Evolutionary conservation across 2,329 filamentous ascomycete genomes (phyloP), one percentile per base, ranked within the genome.

Genomic region (Penicillium sp.): DNA sequence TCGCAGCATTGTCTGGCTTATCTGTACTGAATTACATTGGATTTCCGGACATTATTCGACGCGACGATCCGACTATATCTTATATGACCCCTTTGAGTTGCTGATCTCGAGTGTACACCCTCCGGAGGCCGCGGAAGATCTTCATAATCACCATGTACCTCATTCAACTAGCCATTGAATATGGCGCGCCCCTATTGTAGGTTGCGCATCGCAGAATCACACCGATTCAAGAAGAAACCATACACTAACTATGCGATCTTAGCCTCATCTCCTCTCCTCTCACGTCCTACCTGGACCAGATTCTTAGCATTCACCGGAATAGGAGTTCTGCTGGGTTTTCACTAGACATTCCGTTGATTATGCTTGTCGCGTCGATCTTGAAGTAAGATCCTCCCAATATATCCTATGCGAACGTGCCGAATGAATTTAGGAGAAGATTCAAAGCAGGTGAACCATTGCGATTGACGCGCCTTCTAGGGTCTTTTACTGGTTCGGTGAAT

Each of bases 201-300:
- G 77, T 67, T 45, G 16, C 37, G 25, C 16, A 38, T 22, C 45
- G 33, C 42, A 40, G 8, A 45, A 28, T 25, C 16, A 58, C 19
- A 13, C 2, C 13, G 13, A 2, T 8, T 48, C 25, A 19, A 19
- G 26, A 38, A 46, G 7, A n/a, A 11, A 40, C 1, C 22, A 5
- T 13, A 19, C 60, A 37, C 57, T 65, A 58, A 54, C 45, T 8
- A 43, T 45, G 13, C 2, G 51, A 22, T 42, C 25, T 59, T 68
- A 86, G 84, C 74, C 82, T 89, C 63, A 79, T 87, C 55, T 82
- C 85, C 8, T 87, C 86, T 7, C 87, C 87, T 8, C 76, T 89
- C 61, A 88, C 86, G 53, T 87, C 84, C 67, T 89, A 89, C 77
- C 82, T 85, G 62, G 87, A 89, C 74, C 87, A 89, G 71, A 89